phyloP scores from a whole-genome alignment of 176 grass and related monocot genomes.

The Triticum monococcum region DNA sequence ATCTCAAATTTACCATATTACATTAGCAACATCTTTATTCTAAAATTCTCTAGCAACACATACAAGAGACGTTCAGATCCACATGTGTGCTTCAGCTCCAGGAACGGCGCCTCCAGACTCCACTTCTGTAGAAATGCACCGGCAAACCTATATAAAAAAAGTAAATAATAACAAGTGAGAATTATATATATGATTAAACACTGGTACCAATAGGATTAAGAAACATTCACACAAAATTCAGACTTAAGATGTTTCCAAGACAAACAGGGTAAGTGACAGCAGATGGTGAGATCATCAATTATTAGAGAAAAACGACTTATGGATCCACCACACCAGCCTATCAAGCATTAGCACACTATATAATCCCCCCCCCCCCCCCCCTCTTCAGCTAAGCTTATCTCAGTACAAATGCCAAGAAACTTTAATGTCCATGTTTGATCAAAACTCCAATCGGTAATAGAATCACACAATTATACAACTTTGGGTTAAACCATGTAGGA shows the following conservation, averaged over 20 bases:
- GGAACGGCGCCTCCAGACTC: not conserved
- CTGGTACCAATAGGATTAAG: not conserved
- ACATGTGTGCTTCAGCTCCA: slow-evolving; percentile 3
- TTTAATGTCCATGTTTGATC: slow-evolving; percentile 26
- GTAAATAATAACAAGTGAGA: not conserved
- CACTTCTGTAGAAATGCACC: not conserved
- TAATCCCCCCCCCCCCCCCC: not conserved
- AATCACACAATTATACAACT: not conserved
- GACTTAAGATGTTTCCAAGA: not conserved
- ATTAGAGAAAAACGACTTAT: not conserved
- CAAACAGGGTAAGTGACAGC: slow-evolving; percentile 12
- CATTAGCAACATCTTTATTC: slow-evolving; percentile 27
- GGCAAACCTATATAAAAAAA: slow-evolving; percentile 1
- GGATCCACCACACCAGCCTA: not conserved
- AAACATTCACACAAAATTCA: slow-evolving; percentile 19
- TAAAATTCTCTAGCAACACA: not conserved
- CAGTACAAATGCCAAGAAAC: not conserved
- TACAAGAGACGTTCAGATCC: not conserved
- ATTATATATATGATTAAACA: not conserved
- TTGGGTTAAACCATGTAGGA: not conserved
- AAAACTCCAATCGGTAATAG: not conserved
- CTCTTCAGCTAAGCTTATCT: not conserved
- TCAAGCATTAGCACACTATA: slow-evolving; percentile 16
- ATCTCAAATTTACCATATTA: not conserved
- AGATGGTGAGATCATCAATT: not conserved